Base-by-base conservation (phyloP, 257 asterid genomes). In the Fraxinus quadrangulata region DNA sequence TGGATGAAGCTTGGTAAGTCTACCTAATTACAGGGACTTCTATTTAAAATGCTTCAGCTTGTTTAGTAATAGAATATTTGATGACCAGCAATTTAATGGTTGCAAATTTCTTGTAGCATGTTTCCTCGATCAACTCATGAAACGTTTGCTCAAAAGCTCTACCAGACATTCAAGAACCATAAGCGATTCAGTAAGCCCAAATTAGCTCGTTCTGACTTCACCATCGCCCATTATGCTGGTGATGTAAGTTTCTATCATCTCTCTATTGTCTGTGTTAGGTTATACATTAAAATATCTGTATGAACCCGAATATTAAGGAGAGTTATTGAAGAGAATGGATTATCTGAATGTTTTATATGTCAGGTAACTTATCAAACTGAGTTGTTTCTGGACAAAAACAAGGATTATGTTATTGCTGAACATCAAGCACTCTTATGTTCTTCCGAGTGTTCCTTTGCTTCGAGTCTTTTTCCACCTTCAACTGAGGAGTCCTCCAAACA, bases 331-430 rank as follows among this genome's bases (percentile, higher is more conserved):
- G 49, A 71, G 68, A 76, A 63, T 83, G 81, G 68, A 70, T 79
- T 73, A 72, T 39, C 39, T 63, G 21, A 51, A 71, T 67, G 36
- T 61, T 81, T 37, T 47, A 78, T 66, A 42, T 81, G 77, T 81
- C 87, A 93, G 99, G 99, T 96, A 67, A 96, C 97, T 56, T 93
- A 96, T 86, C 99, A 96, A 83, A 96, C 99, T 2, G 98, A 96
- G 83, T 81, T 88, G 79, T 96, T 96, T 86, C 79, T 96, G 84
- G 99, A 93, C 87, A 96, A 96, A 87, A 96, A 96, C 91, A 96
- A 96, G 84, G 99, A 96, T 80, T 96, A 93, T 74, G 99, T 96
- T 79, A 84, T 93, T 77, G 98, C 98, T 81, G 99, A 96, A 84
- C 99, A 96, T 84, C 98, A 93, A 88, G 93, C 89, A 36, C 97